Base-by-base conservation (phyloP, 2,329 filamentous ascomycete species). In the Nothophoma quercina region DNA sequence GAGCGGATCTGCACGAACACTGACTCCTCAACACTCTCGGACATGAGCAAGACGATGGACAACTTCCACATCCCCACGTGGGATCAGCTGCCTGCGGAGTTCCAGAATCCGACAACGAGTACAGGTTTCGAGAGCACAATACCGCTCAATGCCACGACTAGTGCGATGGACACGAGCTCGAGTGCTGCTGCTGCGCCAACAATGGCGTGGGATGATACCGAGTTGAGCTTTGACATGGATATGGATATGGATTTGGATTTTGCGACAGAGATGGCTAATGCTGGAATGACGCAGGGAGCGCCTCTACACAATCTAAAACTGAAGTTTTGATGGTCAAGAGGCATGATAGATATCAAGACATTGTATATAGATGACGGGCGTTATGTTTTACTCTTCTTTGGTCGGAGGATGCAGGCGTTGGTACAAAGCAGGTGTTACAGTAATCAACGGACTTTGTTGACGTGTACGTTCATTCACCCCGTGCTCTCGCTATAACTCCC, bases 221-320 rank as follows among this genome's bases (percentile, higher is more conserved):
- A 70, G 13, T 45, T 71, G 51, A 61, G 57, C n/a, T 73, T 74
- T 40, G 55, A 58, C 8, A 65, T 72, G 62, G 69, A 58, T 10
- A 65, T 72, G 62, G 69, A 70, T 39, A 57, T 68, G 58, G 69
- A 73, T 56, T 30, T 66, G 41, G 52, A 65, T 48, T 55, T 55
- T 21, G 45, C 45, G 2, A 55, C 51, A 10, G 51, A 54, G 45
- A 41, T 55, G 34, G 44, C 44, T 28, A 48, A 48, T 16, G 43
- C 50, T 21, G 50, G 50, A 5, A 38, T 53, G 33, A 19, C 28
- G 19, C 30, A 42, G 30, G 46, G 13, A 52, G 32, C 2, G 7
- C 5, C 6, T 13, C 10, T 15, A n/a, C 5, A 21, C 9, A 10
- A 5, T n/a, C n/a, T n/a, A n/a, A n/a, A n/a, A n/a, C n/a, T n/a